phyloP scores from a whole-genome alignment of 805 yeast genomes.

The Candida suzukii region DNA sequence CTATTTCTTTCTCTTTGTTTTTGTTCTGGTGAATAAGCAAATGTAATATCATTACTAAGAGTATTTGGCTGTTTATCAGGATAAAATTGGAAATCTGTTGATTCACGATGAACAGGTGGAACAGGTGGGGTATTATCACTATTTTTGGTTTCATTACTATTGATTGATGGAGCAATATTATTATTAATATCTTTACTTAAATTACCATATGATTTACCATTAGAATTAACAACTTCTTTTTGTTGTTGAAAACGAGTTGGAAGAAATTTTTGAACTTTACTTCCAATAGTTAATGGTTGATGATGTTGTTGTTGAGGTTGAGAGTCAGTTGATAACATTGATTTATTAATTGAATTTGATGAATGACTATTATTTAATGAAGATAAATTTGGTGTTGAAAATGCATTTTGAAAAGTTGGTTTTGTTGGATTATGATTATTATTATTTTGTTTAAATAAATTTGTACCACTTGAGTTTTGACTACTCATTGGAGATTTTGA shows the following conservation, averaged over 20 bases:
- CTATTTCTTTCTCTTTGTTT: background rate
- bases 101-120: background rate
- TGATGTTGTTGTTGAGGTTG: too few species aligned
- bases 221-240: background rate
- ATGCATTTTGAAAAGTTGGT: background rate
- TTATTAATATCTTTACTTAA: background rate
- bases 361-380: background rate
- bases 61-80: background rate
- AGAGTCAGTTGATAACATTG: background rate
- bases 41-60: background rate
- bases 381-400: conserved; percentile 7
- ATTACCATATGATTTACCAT: conserved; percentile 1
- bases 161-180: background rate
- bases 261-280: too few species aligned
- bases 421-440: too few species aligned
- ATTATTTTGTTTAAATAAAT: too few species aligned
- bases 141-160: background rate
- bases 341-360: background rate
- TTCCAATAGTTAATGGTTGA: background rate
- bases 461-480: too few species aligned
- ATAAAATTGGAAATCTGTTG: conserved; percentile 1
- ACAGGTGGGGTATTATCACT: background rate
- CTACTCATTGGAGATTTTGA: background rate
- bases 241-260: background rate
- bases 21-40: background rate